Evolutionary conservation across 164 flowering plant genomes (phyloP).

Genomic region (Malania oleifera): DNA sequence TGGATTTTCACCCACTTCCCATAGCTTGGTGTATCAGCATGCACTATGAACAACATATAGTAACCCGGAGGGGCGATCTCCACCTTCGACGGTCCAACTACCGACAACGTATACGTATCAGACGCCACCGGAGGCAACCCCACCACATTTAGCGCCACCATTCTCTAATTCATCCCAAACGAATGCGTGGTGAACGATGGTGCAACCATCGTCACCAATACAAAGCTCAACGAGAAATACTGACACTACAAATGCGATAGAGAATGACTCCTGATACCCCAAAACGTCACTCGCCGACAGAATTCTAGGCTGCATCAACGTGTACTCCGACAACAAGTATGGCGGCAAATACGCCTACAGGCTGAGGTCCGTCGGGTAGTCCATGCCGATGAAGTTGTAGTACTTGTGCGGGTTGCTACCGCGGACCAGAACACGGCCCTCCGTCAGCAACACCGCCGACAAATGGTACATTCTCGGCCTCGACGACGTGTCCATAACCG

Average conservation of each 20-base stretch:
- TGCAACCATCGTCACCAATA: slow-evolving; percentile 36
- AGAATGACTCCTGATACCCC: slow-evolving; percentile 15
- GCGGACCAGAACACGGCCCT: slow-evolving; percentile 50
- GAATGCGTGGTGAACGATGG: slow-evolving; percentile 63
- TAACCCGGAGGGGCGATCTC: slow-evolving; percentile 60
- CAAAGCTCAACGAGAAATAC: slow-evolving; percentile 1
- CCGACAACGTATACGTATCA: slow-evolving; percentile 9
- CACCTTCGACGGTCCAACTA: slow-evolving; percentile 37
- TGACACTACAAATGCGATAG: slow-evolving; percentile 21
- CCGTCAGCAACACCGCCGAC: slow-evolving; percentile 37
- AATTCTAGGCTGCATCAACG: slow-evolving; percentile 22
- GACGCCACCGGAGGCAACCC: background rate
- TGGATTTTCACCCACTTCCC: slow-evolving; percentile 51
- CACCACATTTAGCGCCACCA: slow-evolving; percentile 37
- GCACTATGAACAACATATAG: slow-evolving; percentile 58
- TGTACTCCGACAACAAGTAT: slow-evolving; percentile 26
- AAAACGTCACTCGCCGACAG: slow-evolving; percentile 9
- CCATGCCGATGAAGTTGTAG: slow-evolving; percentile 44
- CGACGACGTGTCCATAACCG: slow-evolving; percentile 28
- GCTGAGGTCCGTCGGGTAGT: slow-evolving; percentile 56
- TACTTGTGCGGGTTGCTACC: slow-evolving; percentile 52
- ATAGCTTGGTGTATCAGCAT: slow-evolving; percentile 46
- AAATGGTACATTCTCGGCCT: slow-evolving; percentile 61
- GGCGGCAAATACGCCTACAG: slow-evolving; percentile 58
- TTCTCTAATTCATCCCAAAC: slow-evolving; percentile 48